A percentile compares a stretch with the other conserved stretches of the same genome.
Conservation (phyloP, 1,284 basidiomycete species). For the Microbotryomycetes sp. region DNA sequence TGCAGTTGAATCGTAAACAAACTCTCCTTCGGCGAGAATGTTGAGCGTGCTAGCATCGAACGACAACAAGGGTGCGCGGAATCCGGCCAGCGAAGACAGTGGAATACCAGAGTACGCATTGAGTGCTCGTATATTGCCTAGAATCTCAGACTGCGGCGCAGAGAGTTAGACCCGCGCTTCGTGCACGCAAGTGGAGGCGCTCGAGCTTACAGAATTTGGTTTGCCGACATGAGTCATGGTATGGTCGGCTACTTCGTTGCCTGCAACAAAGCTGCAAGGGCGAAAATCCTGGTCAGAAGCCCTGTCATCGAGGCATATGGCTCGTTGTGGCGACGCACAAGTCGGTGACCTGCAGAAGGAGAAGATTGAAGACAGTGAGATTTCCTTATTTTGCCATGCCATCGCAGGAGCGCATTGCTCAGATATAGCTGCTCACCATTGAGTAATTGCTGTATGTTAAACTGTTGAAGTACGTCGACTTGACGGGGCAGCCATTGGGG, state of each 20-base stretch:
- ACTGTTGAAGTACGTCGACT: slow-evolving; percentile 68
- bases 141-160: slow-evolving; percentile 53
- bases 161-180: not conserved
- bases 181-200: no score
- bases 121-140: slow-evolving; percentile 71
- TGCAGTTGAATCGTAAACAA: slow-evolving; percentile 60
- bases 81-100: slow-evolving; percentile 59
- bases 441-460: slow-evolving; percentile 66
- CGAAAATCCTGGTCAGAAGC: not conserved
- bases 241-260: slow-evolving; percentile 74
- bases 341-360: slow-evolving; percentile 56
- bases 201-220: slow-evolving; percentile 3
- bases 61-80: slow-evolving; percentile 71
- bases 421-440: slow-evolving; percentile 13
- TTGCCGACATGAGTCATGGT: slow-evolving; percentile 74
- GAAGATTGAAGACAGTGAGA: no score
- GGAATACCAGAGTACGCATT: slow-evolving; percentile 73
- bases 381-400: not conserved
- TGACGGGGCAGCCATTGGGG: slow-evolving; percentile 69
- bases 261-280: slow-evolving; percentile 54
- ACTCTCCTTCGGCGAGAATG: slow-evolving; percentile 19
- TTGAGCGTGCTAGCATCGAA: slow-evolving; percentile 48
- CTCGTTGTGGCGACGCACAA: slow-evolving; percentile 48
- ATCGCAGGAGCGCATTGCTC: not conserved
- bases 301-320: not conserved